These are phyloP conservation scores for Ogataea paradorogensis DNA, from an alignment of 805 yeast species.

Conservation along the genomic window DNA sequence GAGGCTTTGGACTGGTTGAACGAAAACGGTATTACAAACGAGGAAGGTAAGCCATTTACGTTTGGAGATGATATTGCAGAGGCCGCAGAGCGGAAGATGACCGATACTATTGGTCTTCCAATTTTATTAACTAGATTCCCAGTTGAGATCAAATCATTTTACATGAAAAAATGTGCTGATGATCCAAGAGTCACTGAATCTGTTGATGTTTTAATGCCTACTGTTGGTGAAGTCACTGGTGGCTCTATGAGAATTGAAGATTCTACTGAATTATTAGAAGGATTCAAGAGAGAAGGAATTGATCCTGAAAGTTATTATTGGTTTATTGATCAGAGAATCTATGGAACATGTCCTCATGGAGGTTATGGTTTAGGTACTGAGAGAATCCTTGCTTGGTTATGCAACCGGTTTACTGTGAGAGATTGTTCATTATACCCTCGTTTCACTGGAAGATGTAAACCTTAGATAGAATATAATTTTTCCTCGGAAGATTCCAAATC, in stretches of 20 bases:
- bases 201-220: constrained; percentile 98
- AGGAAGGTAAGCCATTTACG: constrained; percentile 87
- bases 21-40: constrained; percentile 92
- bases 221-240: constrained; percentile 98
- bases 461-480: constrained; percentile 41
- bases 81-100: constrained; percentile 99
- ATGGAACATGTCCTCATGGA: constrained; percentile 98
- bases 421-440: constrained; percentile 98
- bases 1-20: constrained; percentile 95
- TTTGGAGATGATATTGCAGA: constrained; percentile 99
- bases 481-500: neutral
- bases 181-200: constrained; percentile 96
- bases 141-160: constrained; percentile 93
- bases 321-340: constrained; percentile 93
- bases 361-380: constrained; percentile 99
- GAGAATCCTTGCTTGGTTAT: constrained; percentile 96
- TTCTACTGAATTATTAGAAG: constrained; percentile 79
- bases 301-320: constrained; percentile 85
- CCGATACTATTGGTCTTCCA: constrained; percentile 90
- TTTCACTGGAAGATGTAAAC: constrained; percentile 96
- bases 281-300: constrained; percentile 90
- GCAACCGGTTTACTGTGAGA: constrained; percentile 96
- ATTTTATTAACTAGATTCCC: constrained; percentile 94
- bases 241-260: constrained; percentile 97
- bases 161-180: constrained; percentile 90